These are phyloP conservation scores for Tricholoma bakamatsutake DNA, from an alignment of 768 basidiomycete species.

Conservation along the genomic window DNA sequence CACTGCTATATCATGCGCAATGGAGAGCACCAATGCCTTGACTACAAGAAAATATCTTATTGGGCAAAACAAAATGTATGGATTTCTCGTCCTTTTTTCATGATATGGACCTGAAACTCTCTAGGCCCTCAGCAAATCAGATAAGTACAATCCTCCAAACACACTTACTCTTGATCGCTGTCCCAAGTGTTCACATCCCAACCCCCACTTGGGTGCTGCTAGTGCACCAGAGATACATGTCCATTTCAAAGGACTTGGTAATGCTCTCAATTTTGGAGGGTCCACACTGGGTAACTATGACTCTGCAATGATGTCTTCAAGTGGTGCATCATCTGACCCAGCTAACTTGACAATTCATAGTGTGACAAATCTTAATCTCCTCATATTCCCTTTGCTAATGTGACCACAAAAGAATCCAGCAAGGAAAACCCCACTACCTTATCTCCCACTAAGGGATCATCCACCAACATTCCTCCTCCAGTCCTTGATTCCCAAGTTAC, in stretches of 20 bases:
- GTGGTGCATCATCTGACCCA: no score
- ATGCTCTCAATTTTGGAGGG: background rate
- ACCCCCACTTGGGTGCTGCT: background rate
- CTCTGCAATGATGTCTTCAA: no score
- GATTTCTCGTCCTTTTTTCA: background rate
- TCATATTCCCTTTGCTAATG: no score
- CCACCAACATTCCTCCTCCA: no score
- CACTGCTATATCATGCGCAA: background rate
- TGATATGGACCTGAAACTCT: background rate
- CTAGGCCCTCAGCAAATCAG: background rate
- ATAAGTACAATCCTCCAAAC: background rate
- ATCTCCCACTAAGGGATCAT: no score
- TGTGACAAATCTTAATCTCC: no score
- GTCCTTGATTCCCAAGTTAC: no score
- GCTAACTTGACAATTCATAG: no score
- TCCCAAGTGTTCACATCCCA: background rate
- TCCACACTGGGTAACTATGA: background rate
- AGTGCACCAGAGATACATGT: background rate
- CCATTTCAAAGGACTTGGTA: no score
- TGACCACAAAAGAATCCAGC: no score
- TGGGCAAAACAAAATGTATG: background rate
- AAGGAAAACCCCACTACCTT: no score
- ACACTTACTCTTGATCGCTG: background rate
- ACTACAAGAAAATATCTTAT: background rate
- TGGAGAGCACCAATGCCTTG: background rate